Conservation (phyloP, 352 stramenopile genomes). For the Albugo laibachii region DNA sequence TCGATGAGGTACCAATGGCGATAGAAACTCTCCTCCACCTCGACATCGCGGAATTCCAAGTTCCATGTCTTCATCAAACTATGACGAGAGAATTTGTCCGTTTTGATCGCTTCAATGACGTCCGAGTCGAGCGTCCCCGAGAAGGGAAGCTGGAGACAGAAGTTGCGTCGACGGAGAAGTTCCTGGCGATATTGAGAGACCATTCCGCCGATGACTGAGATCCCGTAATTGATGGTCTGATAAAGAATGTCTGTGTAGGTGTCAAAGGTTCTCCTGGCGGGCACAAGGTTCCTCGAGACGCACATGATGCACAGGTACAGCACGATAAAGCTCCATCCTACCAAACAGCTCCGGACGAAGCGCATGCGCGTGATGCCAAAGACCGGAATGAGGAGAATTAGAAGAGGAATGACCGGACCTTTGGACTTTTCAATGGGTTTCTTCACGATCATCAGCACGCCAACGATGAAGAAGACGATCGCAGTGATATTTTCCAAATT, state of each 20-base stretch:
- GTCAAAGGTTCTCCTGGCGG: slow-evolving; percentile 22
- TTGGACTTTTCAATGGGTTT: slow-evolving; percentile 51
- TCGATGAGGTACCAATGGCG: slow-evolving; percentile 76
- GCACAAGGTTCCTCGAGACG: slow-evolving; percentile 18
- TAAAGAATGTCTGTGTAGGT: slow-evolving; percentile 58
- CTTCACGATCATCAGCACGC: slow-evolving; percentile 50
- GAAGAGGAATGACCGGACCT: slow-evolving; percentile 42
- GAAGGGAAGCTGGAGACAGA: slow-evolving; percentile 55
- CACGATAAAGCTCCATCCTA: slow-evolving; percentile 57
- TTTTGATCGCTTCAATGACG: slow-evolving; percentile 30
- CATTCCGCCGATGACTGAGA: slow-evolving; percentile 58
- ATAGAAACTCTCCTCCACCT: slow-evolving; percentile 67
- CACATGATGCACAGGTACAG: slow-evolving; percentile 40
- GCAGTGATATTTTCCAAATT: slow-evolving; percentile 47
- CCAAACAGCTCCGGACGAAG: slow-evolving; percentile 45
- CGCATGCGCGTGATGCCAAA: slow-evolving; percentile 73
- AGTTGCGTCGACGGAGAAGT: slow-evolving; percentile 49
- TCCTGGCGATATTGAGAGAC: slow-evolving; percentile 73
- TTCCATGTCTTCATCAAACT: slow-evolving; percentile 41
- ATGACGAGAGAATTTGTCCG: slow-evolving; percentile 51
- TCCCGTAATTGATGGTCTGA: slow-evolving; percentile 69
- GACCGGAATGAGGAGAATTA: slow-evolving; percentile 68
- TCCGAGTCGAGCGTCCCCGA: slow-evolving; percentile 48
- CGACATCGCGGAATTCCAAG: slow-evolving; percentile 44
- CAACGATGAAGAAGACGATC: slow-evolving; percentile 33